Base-by-base conservation (phyloP, 176 grass and related monocot species). In the Panicum miliaceum region DNA sequence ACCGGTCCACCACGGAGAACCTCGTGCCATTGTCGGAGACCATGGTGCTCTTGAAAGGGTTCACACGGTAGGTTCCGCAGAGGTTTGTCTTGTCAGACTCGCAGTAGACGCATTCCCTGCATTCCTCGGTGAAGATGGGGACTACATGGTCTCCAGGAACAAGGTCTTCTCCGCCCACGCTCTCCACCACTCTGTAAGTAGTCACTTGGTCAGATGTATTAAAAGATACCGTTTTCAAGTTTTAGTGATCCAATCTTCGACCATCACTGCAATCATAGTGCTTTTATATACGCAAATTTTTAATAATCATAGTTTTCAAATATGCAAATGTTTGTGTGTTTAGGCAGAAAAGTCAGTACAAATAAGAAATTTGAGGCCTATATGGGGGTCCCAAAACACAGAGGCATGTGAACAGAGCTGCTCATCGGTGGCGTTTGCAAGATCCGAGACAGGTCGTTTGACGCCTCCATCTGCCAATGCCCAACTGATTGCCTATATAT, bases 111-210 rank as follows among this genome's bases (percentile, higher is more conserved):
- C 96, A 99, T 0, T 43, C 62, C 0, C 91, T 77, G 20, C 96
- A 98, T 69, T 98, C 96, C 1, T 93, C 96, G 15, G 66, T 89
- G 84, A 98, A 98, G 83, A 98, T 87, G 0, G 91, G 89, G 11
- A 98, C 77, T 0, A 98, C 93, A n/a, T 85, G 91, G 38, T 98
- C 96, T 0, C 93, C 96, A 0, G 80, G 6, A 2, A 22, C 78
- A 1, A 98, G 60, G 65, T 95, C 89, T 25, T 81, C 61, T 41
- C 92, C 93, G 0, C 96, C 96, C 0, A 94, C 89, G 64, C 96
- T 95, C 93, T 98, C 96, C 25, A 99, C 91, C 73, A 99, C 87
- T 2, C 93, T 99, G 27, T 32, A 32, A 32, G 2, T 32, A 1
- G 29, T 32, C 29, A 32, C 29, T 32, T 32, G 29, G 29, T 32